A percentile compares a stretch with the other conserved stretches of the same genome.
Evolutionary conservation across 768 basidiomycete species (phyloP).

Genomic region (Suillus discolor): DNA sequence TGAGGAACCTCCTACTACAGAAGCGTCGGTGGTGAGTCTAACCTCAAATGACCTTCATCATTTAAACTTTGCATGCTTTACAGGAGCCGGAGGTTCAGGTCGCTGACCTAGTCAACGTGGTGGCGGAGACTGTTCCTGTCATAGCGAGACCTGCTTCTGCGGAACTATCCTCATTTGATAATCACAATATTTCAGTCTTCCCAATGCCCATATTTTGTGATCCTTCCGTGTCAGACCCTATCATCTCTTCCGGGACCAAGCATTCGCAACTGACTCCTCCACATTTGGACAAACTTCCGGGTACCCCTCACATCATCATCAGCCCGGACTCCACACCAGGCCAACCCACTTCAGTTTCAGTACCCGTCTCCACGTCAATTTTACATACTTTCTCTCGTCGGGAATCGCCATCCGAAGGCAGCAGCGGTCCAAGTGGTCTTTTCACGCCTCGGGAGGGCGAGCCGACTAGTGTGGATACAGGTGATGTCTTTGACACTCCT

Average conservation of each 20-base stretch:
- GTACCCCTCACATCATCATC: conserved; percentile 20
- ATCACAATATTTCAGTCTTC: conserved; percentile 1
- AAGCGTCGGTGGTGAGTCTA: conserved; percentile 5
- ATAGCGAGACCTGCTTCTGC: neutral
- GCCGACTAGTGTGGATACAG: neutral
- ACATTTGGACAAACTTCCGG: conserved; percentile 23
- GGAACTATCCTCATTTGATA: neutral
- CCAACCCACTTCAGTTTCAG: conserved; percentile 15
- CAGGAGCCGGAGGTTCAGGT: neutral
- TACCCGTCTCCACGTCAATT: conserved; percentile 22
- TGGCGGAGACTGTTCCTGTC: neutral
- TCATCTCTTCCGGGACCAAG: conserved; percentile 15
- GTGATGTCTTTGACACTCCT: conserved; percentile 2
- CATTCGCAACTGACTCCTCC: conserved; percentile 10
- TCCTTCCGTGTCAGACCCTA: conserved; percentile 41
- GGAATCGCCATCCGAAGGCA: conserved; percentile 7
- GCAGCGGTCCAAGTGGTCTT: conserved; percentile 31
- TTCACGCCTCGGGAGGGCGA: conserved; percentile 37
- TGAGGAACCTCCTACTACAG: conserved; percentile 4
- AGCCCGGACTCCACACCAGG: conserved; percentile 15
- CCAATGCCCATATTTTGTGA: conserved; percentile 47
- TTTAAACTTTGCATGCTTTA: neutral
- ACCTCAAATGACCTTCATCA: too few species aligned
- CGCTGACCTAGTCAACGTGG: neutral
- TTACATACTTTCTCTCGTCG: conserved; percentile 23